Evolutionary conservation across 352 stramenopile genomes (phyloP).

Genomic region (Peronosclerospora sorghi): DNA sequence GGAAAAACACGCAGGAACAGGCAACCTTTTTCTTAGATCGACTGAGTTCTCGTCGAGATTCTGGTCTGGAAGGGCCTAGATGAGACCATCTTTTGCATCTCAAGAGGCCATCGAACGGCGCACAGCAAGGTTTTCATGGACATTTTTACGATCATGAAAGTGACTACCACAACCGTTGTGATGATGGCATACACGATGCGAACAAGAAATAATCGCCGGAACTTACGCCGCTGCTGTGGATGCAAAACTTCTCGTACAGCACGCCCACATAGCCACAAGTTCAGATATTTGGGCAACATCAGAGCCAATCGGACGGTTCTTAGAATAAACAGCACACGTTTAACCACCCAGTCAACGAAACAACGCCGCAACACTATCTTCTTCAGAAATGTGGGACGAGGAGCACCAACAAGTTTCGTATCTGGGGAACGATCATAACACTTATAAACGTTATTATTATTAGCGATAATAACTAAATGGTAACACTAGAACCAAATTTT

Average conservation of each 20-base stretch:
- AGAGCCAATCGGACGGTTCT: conserved; percentile 1
- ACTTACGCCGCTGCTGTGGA: background rate
- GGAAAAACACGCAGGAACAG: too few relatives aligned
- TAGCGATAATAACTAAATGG: too few relatives aligned
- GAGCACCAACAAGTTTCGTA: too few relatives aligned
- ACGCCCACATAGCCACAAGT: conserved; percentile 3
- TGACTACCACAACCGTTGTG: conserved; percentile 3
- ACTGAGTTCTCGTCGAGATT: background rate
- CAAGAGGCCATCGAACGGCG: conserved; percentile 2
- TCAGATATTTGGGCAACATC: conserved; percentile 1
- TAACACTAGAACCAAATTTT: too few relatives aligned
- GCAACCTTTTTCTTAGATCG: too few relatives aligned
- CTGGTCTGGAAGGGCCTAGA: background rate
- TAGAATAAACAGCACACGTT: conserved; percentile 1
- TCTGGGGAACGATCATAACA: too few relatives aligned
- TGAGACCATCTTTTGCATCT: conserved; percentile 1
- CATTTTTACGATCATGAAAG: conserved; percentile 3
- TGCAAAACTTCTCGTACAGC: conserved; percentile 3
- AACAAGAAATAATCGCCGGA: background rate
- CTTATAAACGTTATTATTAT: too few relatives aligned
- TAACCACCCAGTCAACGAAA: background rate
- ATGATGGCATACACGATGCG: conserved; percentile 5
- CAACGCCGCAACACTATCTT: background rate
- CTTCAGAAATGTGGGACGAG: background rate
- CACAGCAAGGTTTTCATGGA: conserved; percentile 5